These are phyloP conservation scores for Ensete glaucum DNA, from an alignment of 176 grass and related monocot genomes.

Conservation along the genomic window DNA sequence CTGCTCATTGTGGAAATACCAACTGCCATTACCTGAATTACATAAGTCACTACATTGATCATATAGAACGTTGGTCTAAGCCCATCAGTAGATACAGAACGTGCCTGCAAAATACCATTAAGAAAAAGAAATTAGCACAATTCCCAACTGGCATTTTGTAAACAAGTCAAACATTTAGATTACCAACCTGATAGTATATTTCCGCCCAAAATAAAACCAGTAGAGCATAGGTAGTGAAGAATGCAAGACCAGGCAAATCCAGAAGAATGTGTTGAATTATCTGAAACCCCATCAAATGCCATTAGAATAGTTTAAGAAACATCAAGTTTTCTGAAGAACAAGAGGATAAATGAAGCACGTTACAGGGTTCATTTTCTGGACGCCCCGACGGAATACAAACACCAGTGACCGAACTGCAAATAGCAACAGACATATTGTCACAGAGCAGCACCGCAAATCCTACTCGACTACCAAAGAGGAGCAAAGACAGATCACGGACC, in stretches of 20 bases:
- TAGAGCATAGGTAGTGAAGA: slow-evolving; percentile 84
- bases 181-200: slow-evolving; percentile 63
- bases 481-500: slow-evolving; percentile 22
- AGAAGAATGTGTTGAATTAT: slow-evolving; percentile 66
- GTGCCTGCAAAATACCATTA: slow-evolving; percentile 24
- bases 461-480: background rate
- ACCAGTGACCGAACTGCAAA: background rate
- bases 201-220: slow-evolving; percentile 86
- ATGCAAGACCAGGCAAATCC: slow-evolving; percentile 77
- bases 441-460: background rate
- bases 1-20: too few relatives aligned
- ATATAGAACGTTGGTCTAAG: slow-evolving; percentile 53
- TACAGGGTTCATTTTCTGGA: background rate
- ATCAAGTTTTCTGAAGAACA: too few relatives aligned
- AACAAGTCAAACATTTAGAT: too few relatives aligned
- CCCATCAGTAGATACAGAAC: slow-evolving; percentile 41
- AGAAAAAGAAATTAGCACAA: background rate
- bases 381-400: background rate
- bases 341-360: background rate
- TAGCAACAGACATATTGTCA: too few relatives aligned
- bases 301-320: too few relatives aligned
- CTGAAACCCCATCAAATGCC: slow-evolving; percentile 21
- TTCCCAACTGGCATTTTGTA: background rate
- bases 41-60: slow-evolving; percentile 49
- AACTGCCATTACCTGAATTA: slow-evolving; percentile 34